Conservation (phyloP, 352 stramenopile species). For the Phytopythium ostracodes region DNA sequence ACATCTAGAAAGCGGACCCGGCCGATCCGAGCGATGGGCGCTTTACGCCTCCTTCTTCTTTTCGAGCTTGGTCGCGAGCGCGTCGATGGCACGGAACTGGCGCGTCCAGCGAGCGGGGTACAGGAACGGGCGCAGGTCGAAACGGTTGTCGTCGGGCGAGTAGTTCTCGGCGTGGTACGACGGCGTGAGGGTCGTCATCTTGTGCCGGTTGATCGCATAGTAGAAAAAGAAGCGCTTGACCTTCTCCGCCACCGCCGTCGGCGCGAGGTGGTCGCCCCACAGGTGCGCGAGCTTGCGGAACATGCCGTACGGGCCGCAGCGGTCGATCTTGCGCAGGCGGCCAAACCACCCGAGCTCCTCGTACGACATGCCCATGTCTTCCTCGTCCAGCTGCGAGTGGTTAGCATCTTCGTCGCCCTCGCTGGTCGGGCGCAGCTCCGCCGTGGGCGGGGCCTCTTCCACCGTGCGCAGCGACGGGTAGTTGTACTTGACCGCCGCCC, state of each 20-base stretch:
- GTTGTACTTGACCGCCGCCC: conserved; percentile 87
- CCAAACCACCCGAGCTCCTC: conserved; percentile 96
- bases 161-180: conserved; percentile 99
- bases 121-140: conserved; percentile 97
- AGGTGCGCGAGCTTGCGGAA: conserved; percentile 82
- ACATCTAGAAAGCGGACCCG: not conserved
- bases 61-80: conserved; percentile 73
- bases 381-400: conserved; percentile 96
- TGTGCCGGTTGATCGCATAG: conserved; percentile 98
- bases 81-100: conserved; percentile 95
- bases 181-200: conserved; percentile 98
- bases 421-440: conserved; percentile 92
- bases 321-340: conserved; percentile 93
- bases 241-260: conserved; percentile 76
- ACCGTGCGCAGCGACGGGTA: conserved; percentile 92
- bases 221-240: conserved; percentile 98
- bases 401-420: conserved; percentile 60
- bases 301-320: conserved; percentile 95
- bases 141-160: conserved; percentile 98
- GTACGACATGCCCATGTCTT: conserved; percentile 99
- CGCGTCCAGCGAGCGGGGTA: conserved; percentile 95
- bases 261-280: conserved; percentile 84
- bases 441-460: conserved; percentile 92
- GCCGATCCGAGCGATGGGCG: too few relatives aligned
- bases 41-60: conserved; percentile 63